These are phyloP conservation scores for Pilasporangium apinafurcum DNA, from an alignment of 352 stramenopile species.

Conservation along the genomic window DNA sequence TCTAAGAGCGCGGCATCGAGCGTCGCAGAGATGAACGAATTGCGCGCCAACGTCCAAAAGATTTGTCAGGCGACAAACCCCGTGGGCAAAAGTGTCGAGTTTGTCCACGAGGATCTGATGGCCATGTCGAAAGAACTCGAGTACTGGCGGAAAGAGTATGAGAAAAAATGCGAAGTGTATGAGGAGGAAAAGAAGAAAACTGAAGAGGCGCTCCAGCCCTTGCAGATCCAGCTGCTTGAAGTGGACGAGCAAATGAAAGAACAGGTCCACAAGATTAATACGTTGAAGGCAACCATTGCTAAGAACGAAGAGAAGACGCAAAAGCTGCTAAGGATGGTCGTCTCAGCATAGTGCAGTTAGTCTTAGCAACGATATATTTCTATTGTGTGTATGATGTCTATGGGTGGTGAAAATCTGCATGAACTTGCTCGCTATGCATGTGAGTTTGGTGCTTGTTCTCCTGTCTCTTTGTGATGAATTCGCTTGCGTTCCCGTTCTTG, in stretches of 20 bases:
- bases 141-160: slow-evolving; percentile 86
- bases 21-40: slow-evolving; percentile 66
- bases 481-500: slow-evolving; percentile 39
- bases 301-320: slow-evolving; percentile 92
- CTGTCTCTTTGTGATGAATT: no score
- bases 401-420: no score
- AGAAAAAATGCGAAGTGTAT: slow-evolving; percentile 68
- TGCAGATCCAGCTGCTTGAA: slow-evolving; percentile 79
- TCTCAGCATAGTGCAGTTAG: slow-evolving; percentile 72
- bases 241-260: slow-evolving; percentile 90
- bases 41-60: slow-evolving; percentile 81
- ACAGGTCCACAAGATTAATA: slow-evolving; percentile 88
- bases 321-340: slow-evolving; percentile 84
- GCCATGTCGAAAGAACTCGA: slow-evolving; percentile 92
- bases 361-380: no score
- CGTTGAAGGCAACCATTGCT: slow-evolving; percentile 87
- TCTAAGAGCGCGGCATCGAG: slow-evolving; percentile 67
- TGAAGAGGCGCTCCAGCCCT: slow-evolving; percentile 75
- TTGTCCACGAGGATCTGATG: slow-evolving; percentile 91
- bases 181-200: slow-evolving; percentile 83
- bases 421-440: no score
- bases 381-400: no score
- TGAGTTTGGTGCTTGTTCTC: no score
- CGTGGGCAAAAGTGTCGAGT: slow-evolving; percentile 90
- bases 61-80: slow-evolving; percentile 90